Base-by-base conservation (phyloP, 108 stramenopile genomes). In the Cyclotella kingstonii region DNA sequence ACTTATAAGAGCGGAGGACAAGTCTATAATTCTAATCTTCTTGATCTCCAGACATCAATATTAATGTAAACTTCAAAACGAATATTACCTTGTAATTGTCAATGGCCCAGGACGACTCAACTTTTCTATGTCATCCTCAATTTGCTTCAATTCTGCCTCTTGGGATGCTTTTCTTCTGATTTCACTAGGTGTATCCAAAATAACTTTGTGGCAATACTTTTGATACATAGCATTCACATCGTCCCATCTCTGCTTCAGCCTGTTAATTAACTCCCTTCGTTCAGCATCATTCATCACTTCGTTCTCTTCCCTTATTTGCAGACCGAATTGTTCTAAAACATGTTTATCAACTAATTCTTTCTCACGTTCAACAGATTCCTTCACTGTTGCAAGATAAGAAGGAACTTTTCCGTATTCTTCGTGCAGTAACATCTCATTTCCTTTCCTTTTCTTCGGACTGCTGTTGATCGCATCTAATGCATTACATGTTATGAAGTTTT, bases 381-480 rank as follows among this genome's bases (percentile, higher is more conserved):
- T 84, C 10, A 91, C 80, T 19, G 77, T 76, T 14, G 41, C 36
- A 30, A 93, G 73, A 57, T 91, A 93, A 9, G 78, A 61, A 9
- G 92, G 92, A 6, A 91, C 83, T 63, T 84, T 91, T 49, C 88
- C 92, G 36, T 82, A 93, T 29, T 89, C 89, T 38, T 86, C 88
- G 51, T 87, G 85, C 11, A 44, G 35, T 27, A 68, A 68, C 5
- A 70, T 28, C 35, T 79, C 64, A 0, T 56, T 63, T 3, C 46
- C 54, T 30, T 63, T 56, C 11, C 28, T 49, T 41, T 75, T 70
- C 75, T 74, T 68, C 10, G 82, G 79, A 22, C 58, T 68, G 41
- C 79, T 59, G 5, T 84, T 70, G 44, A 93, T 93, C 7, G 79
- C 83, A 52, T 89, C 81, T 15, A 87, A 65, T 9, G 92, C 90